Evolutionary conservation across 1,139 yeast genomes (phyloP), one percentile per base, ranked within the genome.

Genomic region (Sugiyamaella japonica): DNA sequence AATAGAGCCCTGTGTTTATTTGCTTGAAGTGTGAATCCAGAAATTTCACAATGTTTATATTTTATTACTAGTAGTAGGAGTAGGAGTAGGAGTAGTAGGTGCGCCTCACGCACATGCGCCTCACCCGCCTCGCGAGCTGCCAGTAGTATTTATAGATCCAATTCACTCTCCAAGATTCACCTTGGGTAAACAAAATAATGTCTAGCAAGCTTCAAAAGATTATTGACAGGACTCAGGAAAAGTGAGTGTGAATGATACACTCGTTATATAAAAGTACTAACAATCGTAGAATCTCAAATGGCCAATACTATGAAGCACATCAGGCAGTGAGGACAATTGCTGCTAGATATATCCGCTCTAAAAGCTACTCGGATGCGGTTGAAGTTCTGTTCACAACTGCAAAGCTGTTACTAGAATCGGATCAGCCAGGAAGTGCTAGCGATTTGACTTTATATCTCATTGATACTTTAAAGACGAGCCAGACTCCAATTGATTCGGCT

Each of bases 291-390:
- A 85, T 91, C 60, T 81, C 80, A 49, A 79, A 79, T 49, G 90
- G 90, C 1, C 87, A 90, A 53, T 89, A 78, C 72, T 91, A 91
- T 67, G 99, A 93, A 68, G 98, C 98, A 0, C 97, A 91, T 67
- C 98, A 91, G 70, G 91, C 96, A 0, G 78, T 91, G 52, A 76
- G 97, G 65, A 89, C 97, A 7, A 86, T 91, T 56, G 89, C 88
- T 46, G 89, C 90, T 61, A 77, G 99, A 66, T 86, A 88, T 66
- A 85, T 87, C 47, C 83, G 89, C 60, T 70, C 84, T 34, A 81
- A 82, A 59, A 83, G 86, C 59, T 88, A 79, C 67, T 70, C 72
- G 3, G 85, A 85, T 43, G 96, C 97, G 9, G 77, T 83, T 53
- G 90, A 87, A 54, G 73, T 90, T 56, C 76, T 91, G 41, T 81